Evolutionary conservation across 495 filamentous ascomycete species (phyloP), one percentile per base, ranked within the genome.

Genomic region (Polyplosphaeria fusca): DNA sequence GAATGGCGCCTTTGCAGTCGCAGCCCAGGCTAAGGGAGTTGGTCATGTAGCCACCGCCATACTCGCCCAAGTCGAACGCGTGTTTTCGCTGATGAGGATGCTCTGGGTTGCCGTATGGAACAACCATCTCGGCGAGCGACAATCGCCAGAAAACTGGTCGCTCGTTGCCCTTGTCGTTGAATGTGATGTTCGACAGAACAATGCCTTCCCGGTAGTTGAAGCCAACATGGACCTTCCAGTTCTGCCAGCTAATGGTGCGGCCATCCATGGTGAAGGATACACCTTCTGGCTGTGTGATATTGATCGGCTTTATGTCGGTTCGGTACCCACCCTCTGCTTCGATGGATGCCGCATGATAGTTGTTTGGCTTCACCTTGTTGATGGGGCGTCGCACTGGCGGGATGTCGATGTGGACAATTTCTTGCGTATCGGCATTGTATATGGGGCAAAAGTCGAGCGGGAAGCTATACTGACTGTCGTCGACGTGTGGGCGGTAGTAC

Each of bases 181-280:
- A 92, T 28, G 86, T 91, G 68, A 96, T 88, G 70, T 96, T 89
- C 71, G 88, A 91, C 19, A 96, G 77, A 14, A 95, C 85, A 54
- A 96, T 87, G 25, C 91, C 91, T 70, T 96, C 91, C n/a, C 88
- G 82, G 73, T 95, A 91, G 77, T 92, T 96, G 79, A 96, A 96
- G 14, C 91, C 91, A 30, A 96, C 82, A 67, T 96, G 92, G 58
- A 97, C 81, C 67, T 80, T 91, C 88, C 90, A 97, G 63, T 95
- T 96, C 69, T 95, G 91, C 92, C 92, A 97, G 43, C 82, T 83
- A 35, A 96, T 81, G n/a, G 77, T 76, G 4, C 90, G 73, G 3
- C 88, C 89, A 7, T 86, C 80, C 37, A 95, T 71, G n/a, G 79
- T 81, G 77, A 96, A 97, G 0, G 88, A 93, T 1, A 96, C 91